These are phyloP conservation scores for Cutaneotrichosporon cutaneum DNA, from an alignment of 1,284 basidiomycete species.

Conservation along the genomic window DNA sequence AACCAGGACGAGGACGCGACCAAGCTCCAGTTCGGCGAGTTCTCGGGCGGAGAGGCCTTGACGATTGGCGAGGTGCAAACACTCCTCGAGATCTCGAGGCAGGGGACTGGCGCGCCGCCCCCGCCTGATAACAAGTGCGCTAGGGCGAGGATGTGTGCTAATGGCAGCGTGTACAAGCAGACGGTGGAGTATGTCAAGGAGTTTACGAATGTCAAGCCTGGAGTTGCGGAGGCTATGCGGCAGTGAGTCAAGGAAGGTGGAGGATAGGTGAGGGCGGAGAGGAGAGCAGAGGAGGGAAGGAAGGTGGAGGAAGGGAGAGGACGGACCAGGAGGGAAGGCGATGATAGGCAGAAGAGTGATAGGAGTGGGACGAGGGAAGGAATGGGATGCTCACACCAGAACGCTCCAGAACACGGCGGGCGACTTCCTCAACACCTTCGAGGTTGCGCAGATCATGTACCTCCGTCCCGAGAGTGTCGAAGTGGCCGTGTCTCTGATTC, in stretches of 20 bases:
- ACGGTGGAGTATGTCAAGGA: slow-evolving; percentile 44
- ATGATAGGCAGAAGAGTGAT: no score
- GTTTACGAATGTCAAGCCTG: slow-evolving; percentile 38
- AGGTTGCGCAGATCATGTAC: slow-evolving; percentile 50
- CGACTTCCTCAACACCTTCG: slow-evolving; percentile 48
- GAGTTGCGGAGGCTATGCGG: slow-evolving; percentile 42
- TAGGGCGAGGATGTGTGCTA: not conserved
- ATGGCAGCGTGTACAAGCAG: slow-evolving; percentile 43
- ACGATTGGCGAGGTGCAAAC: slow-evolving; percentile 44
- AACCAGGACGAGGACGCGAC: slow-evolving; percentile 48
- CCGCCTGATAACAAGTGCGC: slow-evolving; percentile 49
- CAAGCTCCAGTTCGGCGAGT: slow-evolving; percentile 51
- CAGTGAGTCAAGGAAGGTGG: slow-evolving; percentile 28
- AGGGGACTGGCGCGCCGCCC: slow-evolving; percentile 36
- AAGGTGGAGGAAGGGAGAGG: not conserved
- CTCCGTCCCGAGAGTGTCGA: slow-evolving; percentile 44
- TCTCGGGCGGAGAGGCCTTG: slow-evolving; percentile 45
- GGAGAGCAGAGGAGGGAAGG: not conserved
- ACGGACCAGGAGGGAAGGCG: no score
- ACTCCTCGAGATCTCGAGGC: slow-evolving; percentile 34
- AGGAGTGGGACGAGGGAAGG: no score
- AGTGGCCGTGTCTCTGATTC: slow-evolving; percentile 47
- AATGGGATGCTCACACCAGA: slow-evolving; percentile 16
- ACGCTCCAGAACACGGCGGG: slow-evolving; percentile 32
- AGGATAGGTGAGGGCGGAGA: not conserved